phyloP scores from a whole-genome alignment of 1,284 basidiomycete species.

The Microstroma glucosiphilum region DNA sequence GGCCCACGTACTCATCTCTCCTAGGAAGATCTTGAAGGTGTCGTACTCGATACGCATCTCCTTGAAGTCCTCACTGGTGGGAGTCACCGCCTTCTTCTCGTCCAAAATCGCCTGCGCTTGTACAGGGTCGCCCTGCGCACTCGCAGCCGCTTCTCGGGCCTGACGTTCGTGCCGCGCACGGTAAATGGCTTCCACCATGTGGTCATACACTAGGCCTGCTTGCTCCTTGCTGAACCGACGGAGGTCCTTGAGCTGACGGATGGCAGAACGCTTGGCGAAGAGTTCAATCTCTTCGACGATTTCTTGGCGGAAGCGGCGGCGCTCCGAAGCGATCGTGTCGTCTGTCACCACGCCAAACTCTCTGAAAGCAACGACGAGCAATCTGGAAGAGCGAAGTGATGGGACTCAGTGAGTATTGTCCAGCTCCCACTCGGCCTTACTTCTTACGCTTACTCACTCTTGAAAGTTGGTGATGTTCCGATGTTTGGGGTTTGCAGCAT shows the following conservation, averaged over 20 bases:
- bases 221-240: constrained; percentile 83
- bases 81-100: background rate
- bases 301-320: constrained; percentile 78
- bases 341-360: constrained; percentile 95
- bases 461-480: constrained; percentile 97
- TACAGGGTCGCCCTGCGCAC: background rate
- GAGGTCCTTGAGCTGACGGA: constrained; percentile 77
- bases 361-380: constrained; percentile 58
- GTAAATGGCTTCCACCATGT: constrained; percentile 49
- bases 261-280: constrained; percentile 88
- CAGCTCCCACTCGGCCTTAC: background rate
- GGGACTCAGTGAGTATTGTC: background rate
- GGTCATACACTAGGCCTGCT: constrained; percentile 53
- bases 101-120: background rate
- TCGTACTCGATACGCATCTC: constrained; percentile 75
- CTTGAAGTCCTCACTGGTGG: constrained; percentile 51
- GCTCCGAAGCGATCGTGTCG: constrained; percentile 83
- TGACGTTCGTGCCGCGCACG: constrained; percentile 42
- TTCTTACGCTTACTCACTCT: constrained; percentile 54
- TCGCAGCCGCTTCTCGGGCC: constrained; percentile 1
- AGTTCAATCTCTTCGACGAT: constrained; percentile 89
- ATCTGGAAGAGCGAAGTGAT: constrained; percentile 25
- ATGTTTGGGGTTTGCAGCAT: constrained; percentile 77
- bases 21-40: constrained; percentile 84
- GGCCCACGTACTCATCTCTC: constrained; percentile 92